phyloP scores from a whole-genome alignment of 768 basidiomycete species.

The Hydnum rufescens region DNA sequence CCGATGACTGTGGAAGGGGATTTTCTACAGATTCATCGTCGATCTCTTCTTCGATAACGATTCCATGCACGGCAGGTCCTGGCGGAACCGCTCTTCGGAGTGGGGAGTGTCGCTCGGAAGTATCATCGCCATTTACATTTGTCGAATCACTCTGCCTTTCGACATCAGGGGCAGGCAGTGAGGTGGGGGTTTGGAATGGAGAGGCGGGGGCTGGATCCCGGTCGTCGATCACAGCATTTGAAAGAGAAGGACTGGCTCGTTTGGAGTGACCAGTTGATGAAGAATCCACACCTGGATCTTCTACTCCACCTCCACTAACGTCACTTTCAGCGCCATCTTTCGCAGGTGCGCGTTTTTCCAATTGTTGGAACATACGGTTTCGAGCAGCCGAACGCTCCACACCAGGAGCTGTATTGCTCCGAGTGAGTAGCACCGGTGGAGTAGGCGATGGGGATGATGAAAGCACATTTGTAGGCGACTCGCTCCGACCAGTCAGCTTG shows the following conservation, averaged over 20 bases:
- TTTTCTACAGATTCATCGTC: not conserved
- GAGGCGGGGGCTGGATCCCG: slow-evolving; percentile 13
- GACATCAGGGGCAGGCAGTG: not conserved
- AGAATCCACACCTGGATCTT: slow-evolving; percentile 1
- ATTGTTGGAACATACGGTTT: slow-evolving; percentile 8
- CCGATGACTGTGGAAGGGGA: not conserved
- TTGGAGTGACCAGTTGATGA: slow-evolving; percentile 2
- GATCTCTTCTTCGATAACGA: slow-evolving; percentile 1
- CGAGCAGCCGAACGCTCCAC: slow-evolving; percentile 39
- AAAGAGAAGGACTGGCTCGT: slow-evolving; percentile 5
- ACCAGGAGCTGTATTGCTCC: slow-evolving; percentile 70
- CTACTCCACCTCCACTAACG: slow-evolving; percentile 4
- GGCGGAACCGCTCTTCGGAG: not conserved
- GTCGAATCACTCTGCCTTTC: not conserved
- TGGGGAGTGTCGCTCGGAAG: not conserved
- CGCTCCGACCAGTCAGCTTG: slow-evolving; percentile 59
- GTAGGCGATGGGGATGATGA: slow-evolving; percentile 34
- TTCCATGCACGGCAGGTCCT: not conserved
- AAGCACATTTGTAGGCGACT: slow-evolving; percentile 26
- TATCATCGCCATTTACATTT: not conserved
- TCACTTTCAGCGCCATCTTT: slow-evolving; percentile 8
- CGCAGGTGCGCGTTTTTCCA: slow-evolving; percentile 2
- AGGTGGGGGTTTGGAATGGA: not conserved
- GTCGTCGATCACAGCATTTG: slow-evolving; percentile 17
- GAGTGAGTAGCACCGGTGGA: slow-evolving; percentile 23